These are phyloP conservation scores for Inonotus obliquus DNA, from an alignment of 1,284 basidiomycete genomes.

Conservation along the genomic window DNA sequence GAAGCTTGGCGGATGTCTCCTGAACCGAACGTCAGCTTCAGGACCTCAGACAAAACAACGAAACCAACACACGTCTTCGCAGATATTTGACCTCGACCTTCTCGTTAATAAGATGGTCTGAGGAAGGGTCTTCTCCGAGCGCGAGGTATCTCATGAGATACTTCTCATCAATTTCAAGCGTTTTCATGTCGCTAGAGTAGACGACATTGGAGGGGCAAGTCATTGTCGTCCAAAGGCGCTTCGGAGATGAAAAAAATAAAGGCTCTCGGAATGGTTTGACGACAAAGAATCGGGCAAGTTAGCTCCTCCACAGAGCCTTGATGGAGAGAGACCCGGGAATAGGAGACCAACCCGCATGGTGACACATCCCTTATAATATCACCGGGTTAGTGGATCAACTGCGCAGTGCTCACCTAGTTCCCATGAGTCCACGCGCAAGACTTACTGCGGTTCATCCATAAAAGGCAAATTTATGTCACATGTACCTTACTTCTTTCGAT, in stretches of 20 bases:
- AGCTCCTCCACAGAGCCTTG: no score
- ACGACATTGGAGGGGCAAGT: not conserved
- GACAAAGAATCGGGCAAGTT: no score
- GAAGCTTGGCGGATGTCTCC: slow-evolving; percentile 8
- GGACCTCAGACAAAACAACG: not conserved
- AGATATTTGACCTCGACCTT: slow-evolving; percentile 12
- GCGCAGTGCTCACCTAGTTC: not conserved
- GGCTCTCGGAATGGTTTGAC: no score
- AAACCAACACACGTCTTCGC: slow-evolving; percentile 2
- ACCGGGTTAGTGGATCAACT: no score
- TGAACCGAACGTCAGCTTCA: not conserved
- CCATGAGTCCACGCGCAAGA: not conserved
- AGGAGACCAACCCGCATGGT: no score
- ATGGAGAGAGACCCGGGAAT: no score
- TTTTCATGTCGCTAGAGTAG: not conserved
- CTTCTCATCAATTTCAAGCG: slow-evolving; percentile 8
- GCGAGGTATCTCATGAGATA: not conserved
- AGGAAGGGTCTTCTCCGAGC: not conserved
- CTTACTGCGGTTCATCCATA: not conserved
- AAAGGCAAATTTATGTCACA: not conserved
- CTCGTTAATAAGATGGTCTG: not conserved
- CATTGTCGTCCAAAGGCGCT: not conserved
- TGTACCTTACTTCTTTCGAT: not conserved
- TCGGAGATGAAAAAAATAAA: no score
- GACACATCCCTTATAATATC: no score